phyloP scores from a whole-genome alignment of 2,329 filamentous ascomycete species.

The Fusarium sp. region DNA sequence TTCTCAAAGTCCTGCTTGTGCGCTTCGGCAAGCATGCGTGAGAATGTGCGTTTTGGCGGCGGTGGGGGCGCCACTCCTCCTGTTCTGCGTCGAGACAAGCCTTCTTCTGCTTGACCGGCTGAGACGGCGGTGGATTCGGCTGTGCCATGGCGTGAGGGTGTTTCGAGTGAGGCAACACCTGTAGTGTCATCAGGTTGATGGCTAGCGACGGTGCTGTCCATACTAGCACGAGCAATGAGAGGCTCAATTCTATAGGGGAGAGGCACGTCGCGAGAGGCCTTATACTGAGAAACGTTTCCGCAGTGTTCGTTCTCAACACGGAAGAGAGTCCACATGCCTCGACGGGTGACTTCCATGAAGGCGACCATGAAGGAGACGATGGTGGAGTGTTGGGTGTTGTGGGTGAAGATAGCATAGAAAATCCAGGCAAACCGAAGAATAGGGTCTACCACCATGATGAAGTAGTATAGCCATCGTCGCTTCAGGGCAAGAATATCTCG shows the following conservation, averaged over 20 bases:
- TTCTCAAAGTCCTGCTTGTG: constrained; percentile 94
- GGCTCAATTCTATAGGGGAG: constrained; percentile 77
- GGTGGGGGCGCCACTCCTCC: constrained; percentile 47
- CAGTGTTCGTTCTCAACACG: constrained; percentile 98
- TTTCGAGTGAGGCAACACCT: constrained; percentile 1
- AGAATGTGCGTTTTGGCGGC: constrained; percentile 48
- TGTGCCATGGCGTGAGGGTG: constrained; percentile 22
- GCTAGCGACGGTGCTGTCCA: constrained; percentile 41
- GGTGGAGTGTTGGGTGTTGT: constrained; percentile 83
- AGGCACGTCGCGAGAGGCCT: constrained; percentile 86
- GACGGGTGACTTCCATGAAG: constrained; percentile 80
- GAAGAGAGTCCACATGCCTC: constrained; percentile 91
- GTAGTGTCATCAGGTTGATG: not conserved
- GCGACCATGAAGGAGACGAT: constrained; percentile 81
- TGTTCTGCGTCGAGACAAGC: constrained; percentile 45
- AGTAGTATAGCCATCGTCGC: constrained; percentile 83
- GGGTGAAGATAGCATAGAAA: constrained; percentile 85
- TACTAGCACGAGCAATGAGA: constrained; percentile 54
- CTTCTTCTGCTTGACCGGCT: constrained; percentile 29
- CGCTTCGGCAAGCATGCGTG: constrained; percentile 79
- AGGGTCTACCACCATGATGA: constrained; percentile 83
- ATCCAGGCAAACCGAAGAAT: constrained; percentile 94
- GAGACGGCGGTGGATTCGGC: constrained; percentile 33
- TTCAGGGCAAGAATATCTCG: constrained; percentile 85
- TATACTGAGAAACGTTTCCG: constrained; percentile 88